Evolutionary conservation across 768 basidiomycete species (phyloP), one percentile per base, ranked within the genome.

Genomic region (Hysterangium stoloniferum): DNA sequence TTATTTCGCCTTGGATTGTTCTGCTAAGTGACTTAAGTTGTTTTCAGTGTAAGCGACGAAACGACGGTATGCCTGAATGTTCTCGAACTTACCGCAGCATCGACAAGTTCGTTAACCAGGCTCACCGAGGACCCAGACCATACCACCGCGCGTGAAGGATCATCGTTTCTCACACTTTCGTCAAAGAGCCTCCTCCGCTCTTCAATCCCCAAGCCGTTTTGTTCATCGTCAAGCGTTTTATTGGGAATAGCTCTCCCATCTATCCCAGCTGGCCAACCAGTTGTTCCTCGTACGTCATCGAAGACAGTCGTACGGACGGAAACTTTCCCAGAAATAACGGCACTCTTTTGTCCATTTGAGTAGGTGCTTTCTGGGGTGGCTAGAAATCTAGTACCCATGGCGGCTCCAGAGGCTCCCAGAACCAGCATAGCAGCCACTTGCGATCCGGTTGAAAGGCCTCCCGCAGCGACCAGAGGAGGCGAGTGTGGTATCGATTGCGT

Each of bases 361-460:
- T 82, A 84, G 11, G 56, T 62, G 55, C 81, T 74, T 66, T 88
- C 86, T 3, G 74, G 71, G 1, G 84, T 76, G 52, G 83, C 68
- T 42, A 85, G 65, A 59, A 91, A 86, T 6, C 86, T 81, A 0
- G 89, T 91, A 48, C 89, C 89, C 20, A 82, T 60, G 27, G 82
- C 82, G 11, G 67, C 80, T 3, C 82, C 89, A 20, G 79, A 68
- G 2, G 79, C 84, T 11, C 87, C 86, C 31, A 84, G 71, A 4
- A 75, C 64, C 48, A 92, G 74, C 38, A 81, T 61, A 3, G 80
- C 69, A 29, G 84, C 82, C 41, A 87, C 60, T 49, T 89, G 82
- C 0, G 69, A 59, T 15, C 86, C 85, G 24, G 70, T 77, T 3
- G 73, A 70, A 48, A 92, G 56, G 0, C 87, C 89, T 27, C 89